Evolutionary conservation across 176 grass and related monocot genomes (phyloP).

Genomic region (Rhynchospora tenuis): DNA sequence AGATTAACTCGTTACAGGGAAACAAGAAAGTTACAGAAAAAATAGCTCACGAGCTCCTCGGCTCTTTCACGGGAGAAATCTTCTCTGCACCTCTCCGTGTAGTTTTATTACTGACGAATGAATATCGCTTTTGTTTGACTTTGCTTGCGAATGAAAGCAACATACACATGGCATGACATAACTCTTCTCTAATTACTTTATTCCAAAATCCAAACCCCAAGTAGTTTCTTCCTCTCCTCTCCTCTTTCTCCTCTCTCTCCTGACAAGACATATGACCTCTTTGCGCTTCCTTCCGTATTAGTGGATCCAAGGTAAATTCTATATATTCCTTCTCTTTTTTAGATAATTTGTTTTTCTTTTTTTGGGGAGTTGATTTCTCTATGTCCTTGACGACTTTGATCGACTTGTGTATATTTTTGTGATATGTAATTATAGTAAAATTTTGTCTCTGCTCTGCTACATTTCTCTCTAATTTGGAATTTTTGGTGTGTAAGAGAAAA

Average conservation of each 20-base stretch:
- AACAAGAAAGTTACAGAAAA: neutral
- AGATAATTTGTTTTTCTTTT: neutral
- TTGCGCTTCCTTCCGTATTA: conserved; percentile 4
- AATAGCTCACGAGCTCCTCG: neutral
- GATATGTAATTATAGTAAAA: neutral
- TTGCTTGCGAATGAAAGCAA: conserved; percentile 21
- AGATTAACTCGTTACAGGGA: neutral
- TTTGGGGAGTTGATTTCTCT: neutral
- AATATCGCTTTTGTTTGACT: conserved; percentile 16
- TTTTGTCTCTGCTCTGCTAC: neutral
- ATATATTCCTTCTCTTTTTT: conserved; percentile 3
- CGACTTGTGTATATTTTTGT: neutral
- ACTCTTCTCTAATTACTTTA: conserved; percentile 12
- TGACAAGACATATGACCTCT: neutral
- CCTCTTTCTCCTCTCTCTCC: neutral
- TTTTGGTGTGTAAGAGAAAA: neutral
- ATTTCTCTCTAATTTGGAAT: neutral
- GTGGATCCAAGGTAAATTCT: conserved; percentile 30
- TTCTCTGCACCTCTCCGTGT: neutral
- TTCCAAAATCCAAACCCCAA: conserved; percentile 18
- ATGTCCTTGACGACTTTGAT: neutral
- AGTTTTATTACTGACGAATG: neutral
- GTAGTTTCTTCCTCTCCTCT: conserved; percentile 3
- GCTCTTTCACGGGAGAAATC: neutral
- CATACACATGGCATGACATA: conserved; percentile 12